phyloP scores from a whole-genome alignment of 2,329 filamentous ascomycete genomes.

The Hysterium pulicare region DNA sequence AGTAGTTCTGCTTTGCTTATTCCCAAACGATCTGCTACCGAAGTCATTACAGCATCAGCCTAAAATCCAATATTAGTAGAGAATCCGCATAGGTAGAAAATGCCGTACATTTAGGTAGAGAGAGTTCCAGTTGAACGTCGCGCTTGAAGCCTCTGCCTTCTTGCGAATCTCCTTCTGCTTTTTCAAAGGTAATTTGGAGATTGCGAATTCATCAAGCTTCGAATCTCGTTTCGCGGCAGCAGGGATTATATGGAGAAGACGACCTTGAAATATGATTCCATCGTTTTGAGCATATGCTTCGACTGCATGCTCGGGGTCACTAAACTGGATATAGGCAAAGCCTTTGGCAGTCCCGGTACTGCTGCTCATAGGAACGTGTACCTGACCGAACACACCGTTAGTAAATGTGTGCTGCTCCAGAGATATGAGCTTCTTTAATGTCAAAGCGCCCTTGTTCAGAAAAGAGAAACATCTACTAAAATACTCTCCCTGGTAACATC shows the following conservation, averaged over 20 bases:
- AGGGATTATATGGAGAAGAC: conserved; percentile 85
- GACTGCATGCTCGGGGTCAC: conserved; percentile 67
- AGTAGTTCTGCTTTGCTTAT: conserved; percentile 88
- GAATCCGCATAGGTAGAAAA: conserved; percentile 9
- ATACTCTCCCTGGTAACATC: conserved; percentile 93
- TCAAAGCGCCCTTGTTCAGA: conserved; percentile 56
- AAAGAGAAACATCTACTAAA: conserved; percentile 99
- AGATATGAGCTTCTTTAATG: conserved; percentile 17
- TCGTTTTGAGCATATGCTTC: conserved; percentile 77
- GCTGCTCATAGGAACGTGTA: conserved; percentile 77
- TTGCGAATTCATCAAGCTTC: conserved; percentile 79
- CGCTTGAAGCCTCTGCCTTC: conserved; percentile 73
- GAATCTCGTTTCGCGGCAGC: conserved; percentile 77
- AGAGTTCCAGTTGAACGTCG: conserved; percentile 96
- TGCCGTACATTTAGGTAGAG: conserved; percentile 83
- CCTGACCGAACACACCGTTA: conserved; percentile 59
- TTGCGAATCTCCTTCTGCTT: conserved; percentile 89
- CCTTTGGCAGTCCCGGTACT: conserved; percentile 75
- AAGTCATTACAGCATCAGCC: conserved; percentile 84
- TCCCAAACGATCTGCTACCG: conserved; percentile 79
- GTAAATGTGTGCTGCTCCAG: conserved; percentile 19
- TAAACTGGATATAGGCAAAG: conserved; percentile 82
- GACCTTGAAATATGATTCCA: conserved; percentile 85
- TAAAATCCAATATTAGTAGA: conserved; percentile 15
- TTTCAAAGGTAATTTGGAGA: conserved; percentile 90